Evolutionary conservation across 768 basidiomycete genomes (phyloP), one percentile per base, ranked within the genome.

Genomic region (Fomitopsis serialis): DNA sequence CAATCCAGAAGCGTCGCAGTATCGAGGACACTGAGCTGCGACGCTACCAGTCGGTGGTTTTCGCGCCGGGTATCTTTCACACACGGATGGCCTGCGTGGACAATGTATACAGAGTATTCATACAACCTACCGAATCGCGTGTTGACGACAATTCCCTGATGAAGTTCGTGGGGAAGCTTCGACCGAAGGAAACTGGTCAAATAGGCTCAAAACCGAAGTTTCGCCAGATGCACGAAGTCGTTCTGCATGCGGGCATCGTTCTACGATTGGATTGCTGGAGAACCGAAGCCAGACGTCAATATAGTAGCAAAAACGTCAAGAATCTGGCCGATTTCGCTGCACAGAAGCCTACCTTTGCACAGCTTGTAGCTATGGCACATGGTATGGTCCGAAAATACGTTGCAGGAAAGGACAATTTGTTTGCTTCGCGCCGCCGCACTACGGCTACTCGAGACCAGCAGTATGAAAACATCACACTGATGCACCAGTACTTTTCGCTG

Each of bases 21-120:
- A 32, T 32, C 5, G 29, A 32, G 11, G 5, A 5, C 5, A 32
- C 67, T 7, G 61, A 68, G 0, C 68, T 62, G 62, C 45, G 46
- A 1, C 59, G 68, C 0, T 53, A 70, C 2, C 71, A 75, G 34
- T 62, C 54, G 35, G 48, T 73, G 1, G 54, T 76, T 0, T 73
- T 66, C 44, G 54, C 74, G 1, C 55, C 60, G 1, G 71, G 69
- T 0, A 47, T 72, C 0, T 74, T 74, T 45, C 71, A 70, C 54
- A 50, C 68, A 17, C 71, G 68, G 50, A 71, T 72, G 63, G 66
- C 70, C 0, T 50, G 48, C n/a, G 61, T 59, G 0, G 66, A 72
- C 46, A 59, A 62, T 0, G 17, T 58, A 0, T 59, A 56, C 53
- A 5, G 11, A 5, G 11, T 11, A 32, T 32, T 32, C 11, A 32